These are phyloP conservation scores for Fagus sylvatica DNA, from an alignment of 306 rosid genomes.

Conservation along the genomic window DNA sequence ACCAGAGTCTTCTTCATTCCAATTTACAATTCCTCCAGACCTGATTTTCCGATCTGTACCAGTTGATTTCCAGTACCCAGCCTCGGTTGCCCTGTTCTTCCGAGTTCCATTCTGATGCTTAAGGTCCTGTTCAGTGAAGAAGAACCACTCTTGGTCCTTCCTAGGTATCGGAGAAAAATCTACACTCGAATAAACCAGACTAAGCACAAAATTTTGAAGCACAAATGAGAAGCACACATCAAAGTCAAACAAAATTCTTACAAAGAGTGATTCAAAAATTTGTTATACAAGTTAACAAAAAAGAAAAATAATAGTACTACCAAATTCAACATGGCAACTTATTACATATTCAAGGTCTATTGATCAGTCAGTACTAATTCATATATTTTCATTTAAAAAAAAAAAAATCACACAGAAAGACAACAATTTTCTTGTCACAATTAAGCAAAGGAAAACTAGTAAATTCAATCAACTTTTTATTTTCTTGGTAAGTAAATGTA, in stretches of 20 bases:
- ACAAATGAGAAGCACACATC: not conserved
- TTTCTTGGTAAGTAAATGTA: too few species aligned
- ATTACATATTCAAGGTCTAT: too few species aligned
- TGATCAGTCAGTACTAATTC: too few species aligned
- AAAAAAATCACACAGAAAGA: too few species aligned
- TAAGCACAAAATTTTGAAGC: not conserved
- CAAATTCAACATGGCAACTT: not conserved
- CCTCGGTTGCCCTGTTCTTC: constrained; percentile 72
- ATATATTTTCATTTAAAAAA: too few species aligned
- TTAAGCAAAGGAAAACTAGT: too few species aligned
- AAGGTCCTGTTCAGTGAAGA: constrained; percentile 82
- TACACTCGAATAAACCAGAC: constrained; percentile 24
- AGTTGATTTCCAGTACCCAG: constrained; percentile 93
- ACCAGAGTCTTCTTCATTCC: constrained; percentile 95
- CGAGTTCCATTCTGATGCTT: constrained; percentile 87
- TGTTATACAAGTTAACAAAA: not conserved
- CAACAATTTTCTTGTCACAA: too few species aligned
- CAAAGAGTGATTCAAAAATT: too few species aligned
- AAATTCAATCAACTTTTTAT: too few species aligned
- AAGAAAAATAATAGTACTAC: not conserved
- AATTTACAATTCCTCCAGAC: constrained; percentile 54
- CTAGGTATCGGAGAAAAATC: constrained; percentile 66
- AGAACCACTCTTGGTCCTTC: constrained; percentile 93
- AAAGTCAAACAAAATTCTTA: too few species aligned
- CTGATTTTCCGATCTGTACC: constrained; percentile 83